Base-by-base conservation (phyloP, 768 basidiomycete genomes). In the Boletus speciosus region DNA sequence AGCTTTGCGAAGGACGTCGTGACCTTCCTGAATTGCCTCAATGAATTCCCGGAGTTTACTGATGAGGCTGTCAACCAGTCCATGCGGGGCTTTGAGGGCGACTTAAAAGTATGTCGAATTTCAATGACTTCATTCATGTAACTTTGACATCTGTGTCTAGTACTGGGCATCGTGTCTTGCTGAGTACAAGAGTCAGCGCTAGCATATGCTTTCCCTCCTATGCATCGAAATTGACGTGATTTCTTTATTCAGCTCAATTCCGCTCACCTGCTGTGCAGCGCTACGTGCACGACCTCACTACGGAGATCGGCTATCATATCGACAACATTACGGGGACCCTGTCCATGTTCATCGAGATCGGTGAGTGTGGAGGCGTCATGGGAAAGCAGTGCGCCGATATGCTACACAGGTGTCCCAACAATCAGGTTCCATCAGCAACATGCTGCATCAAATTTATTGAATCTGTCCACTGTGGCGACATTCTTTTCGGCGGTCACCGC, bases 401-500 rank as follows among this genome's bases (percentile, higher is more conserved):
- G 55, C 68, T 70, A 57, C 45, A 48, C 55, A 80, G 78, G 79
- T 61, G 79, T 81, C 7, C 79, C 80, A 46, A 78, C 81, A 34
- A 81, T 81, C 59, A 73, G 78, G 35, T 78, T 79, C 58, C 79
- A 79, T 48, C 79, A 81, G 55, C 76, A 80, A 52, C 80, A 81
- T 48, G 77, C 73, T 45, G 77, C 78, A 5, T 61, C 69, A 21
- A 81, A 81, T 54, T 61, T 81, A 31, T 58, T 81, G 46, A 81
- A 81, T 62, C 58, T 80, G 48, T 78, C 76, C 51, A 81, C 79
- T 3, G 78, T 80, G 8, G 78, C 79, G 34, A 81, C 79, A 15
- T 81, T 81, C 67, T 81, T 81, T 63, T 78, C 76, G 23, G 79
- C 78, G 34, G 80, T 80, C 52, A 81, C 78, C 2, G 79, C 81